Evolutionary conservation across 192 early-diverging fungal species (phyloP), one percentile per base, ranked within the genome.

Genomic region (Podila horticola): DNA sequence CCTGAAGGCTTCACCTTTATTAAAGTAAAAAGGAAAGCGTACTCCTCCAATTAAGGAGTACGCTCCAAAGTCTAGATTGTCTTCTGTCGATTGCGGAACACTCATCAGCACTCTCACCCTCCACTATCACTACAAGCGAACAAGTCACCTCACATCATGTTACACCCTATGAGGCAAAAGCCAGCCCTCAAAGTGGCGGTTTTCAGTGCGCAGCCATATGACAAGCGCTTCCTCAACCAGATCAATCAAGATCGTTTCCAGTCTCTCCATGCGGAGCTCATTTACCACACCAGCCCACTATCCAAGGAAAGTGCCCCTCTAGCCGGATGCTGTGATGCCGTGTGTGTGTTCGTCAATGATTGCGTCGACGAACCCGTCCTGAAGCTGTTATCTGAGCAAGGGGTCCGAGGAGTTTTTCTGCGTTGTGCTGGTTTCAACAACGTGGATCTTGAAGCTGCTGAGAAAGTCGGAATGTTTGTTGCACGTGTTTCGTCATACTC

Each of bases 291-390:
- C 33, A 34, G 33, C 33, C 2, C 33, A 5, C 33, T 59, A 10
- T 59, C 58, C 2, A 10, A 31, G 58, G 58, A 59, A 28, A 59
- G 12, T 1, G 28, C 26, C 26, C 26, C 58, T 17, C 58, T 59
- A 1, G 58, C 58, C 1, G 28, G 6, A 59, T 5, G 26, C 58
- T 59, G 58, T 28, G 26, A 59, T 30, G 58, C 58, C 58, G 58
- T 59, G 9, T 59, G 58, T 17, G 58, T 59, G 58, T 59, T 59
- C 11, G 58, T 59, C 58, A 59, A 59, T 17, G 58, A 59, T 1
- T 59, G 58, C 28, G 58, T 59, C 28, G 26, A 59, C 5, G 58
- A 59, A 28, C 12, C 24, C 9, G 26, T 59, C 58, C 10, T 59
- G 58, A 8, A 13, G 7, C 58, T 59, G n/a, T 59, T 59, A 28